Base-by-base conservation (phyloP, 208 protist genomes). In the Spironucleus salmonicida region DNA sequence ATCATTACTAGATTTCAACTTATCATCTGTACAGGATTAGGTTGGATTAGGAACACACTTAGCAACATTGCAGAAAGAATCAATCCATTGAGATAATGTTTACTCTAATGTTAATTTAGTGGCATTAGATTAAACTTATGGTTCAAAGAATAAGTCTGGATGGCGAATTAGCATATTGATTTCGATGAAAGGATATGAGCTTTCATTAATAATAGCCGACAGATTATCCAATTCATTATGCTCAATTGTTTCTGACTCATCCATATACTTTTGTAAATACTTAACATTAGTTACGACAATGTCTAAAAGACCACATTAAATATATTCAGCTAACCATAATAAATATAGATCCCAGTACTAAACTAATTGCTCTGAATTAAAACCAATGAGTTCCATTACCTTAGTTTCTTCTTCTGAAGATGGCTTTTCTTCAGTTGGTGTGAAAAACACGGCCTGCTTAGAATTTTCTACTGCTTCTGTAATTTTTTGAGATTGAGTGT, bases 201-300 rank as follows among this genome's bases (percentile, higher is more conserved):
- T 67, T 38, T 67, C 61, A 38, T 67, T 67, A 67, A 67, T 38
- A 23, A 39, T 67, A 34, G 19, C 61, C 61, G 61, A 67, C 29
- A 39, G 61, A 23, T 15, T 67, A 38, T 15, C 19, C 15, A 39
- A 39, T 15, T 71, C 64, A 38, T 71, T 71, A 35, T 71, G 64
- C 34, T 71, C 64, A 32, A 35, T 4, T 15, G 64, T 71, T 45
- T 71, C 64, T 11, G 64, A 35, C 9, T 71, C 64, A n/a, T 71
- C 64, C 64, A 71, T 71, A n/a, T 38, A 71, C 26, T 42, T 32
- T 38, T 71, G 64, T 7, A 71, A 23, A 27, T 38, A 38, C 11
- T 35, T 38, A 9, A 71, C n/a, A 35, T 71, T 71, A 35, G 34
- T n/a, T 19, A 71, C 11, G 38, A 71, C 34, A 49, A 71, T 71